Evolutionary conservation across 2,329 filamentous ascomycete genomes (phyloP), one percentile per base, ranked within the genome.

Genomic region (Neofusicoccum kwambonambiense): DNA sequence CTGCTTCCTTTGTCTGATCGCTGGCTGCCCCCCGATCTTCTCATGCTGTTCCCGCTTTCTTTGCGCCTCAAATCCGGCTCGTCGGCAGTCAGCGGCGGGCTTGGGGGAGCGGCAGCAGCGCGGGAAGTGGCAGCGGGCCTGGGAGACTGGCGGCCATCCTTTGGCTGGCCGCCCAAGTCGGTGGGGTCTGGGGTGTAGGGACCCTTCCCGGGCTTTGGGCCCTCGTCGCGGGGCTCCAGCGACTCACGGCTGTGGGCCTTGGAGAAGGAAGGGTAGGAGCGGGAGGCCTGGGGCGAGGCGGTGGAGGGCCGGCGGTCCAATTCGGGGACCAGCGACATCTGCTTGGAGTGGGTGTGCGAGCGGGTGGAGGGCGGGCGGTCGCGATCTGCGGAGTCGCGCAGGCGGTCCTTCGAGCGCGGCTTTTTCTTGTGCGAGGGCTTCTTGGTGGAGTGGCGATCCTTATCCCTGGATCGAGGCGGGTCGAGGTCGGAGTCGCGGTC

Each of bases 231-330:
- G 73, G 87, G 89, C 68, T 87, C 84, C 62, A 97, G 86, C 50
- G 88, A 87, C 79, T 97, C 94, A 77, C 93, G 95, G 82, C 92
- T 96, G 77, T 96, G 92, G 12, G 90, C 90, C 79, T 96, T 97
- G 79, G 91, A 95, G 77, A 96, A 92, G 11, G 85, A 84, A 1
- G 93, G 92, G 74, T 97, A 96, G 6, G 91, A 89, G 41, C 41
- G n/a, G 45, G 78, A 31, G 27, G 4, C 27, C 27, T 76, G 9
- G 72, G 70, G 70, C 37, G 76, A 77, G 68, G 71, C 69, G 64
- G 71, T 71, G 13, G 72, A 73, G 13, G 73, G 65, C 34, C 81
- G 74, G 3, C 81, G 76, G 22, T 80, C 78, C 77, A 83, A 80
- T 69, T 83, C 82, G 42, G 82, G 81, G 57, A 81, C 77, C 62